A percentile compares a stretch with the other conserved stretches of the same genome.
These are phyloP conservation scores for Pleurotus giganteus DNA, from an alignment of 768 basidiomycete genomes.

Conservation along the genomic window DNA sequence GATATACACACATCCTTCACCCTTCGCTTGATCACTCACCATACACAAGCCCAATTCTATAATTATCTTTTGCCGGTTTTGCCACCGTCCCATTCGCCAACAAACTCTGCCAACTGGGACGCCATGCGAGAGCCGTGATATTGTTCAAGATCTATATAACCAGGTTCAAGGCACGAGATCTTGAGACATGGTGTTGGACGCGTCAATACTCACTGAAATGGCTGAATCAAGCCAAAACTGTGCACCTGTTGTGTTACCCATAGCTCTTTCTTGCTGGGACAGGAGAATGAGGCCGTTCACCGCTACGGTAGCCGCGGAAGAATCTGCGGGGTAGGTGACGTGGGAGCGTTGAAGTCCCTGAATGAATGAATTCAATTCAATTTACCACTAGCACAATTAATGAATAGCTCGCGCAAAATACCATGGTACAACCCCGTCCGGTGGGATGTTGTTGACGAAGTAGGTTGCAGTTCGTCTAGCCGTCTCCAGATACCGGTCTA, in stretches of 20 bases:
- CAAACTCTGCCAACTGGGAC: constrained; percentile 58
- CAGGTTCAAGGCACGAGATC: background rate
- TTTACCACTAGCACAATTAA: background rate
- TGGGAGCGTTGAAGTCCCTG: constrained; percentile 76
- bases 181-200: background rate
- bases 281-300: constrained; percentile 59
- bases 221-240: constrained; percentile 48
- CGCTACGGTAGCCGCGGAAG: constrained; percentile 65
- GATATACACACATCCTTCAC: background rate
- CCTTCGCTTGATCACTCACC: constrained; percentile 27
- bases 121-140: constrained; percentile 54
- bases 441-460: constrained; percentile 56
- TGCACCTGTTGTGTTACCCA: constrained; percentile 13
- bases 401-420: constrained; percentile 18
- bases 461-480: constrained; percentile 55
- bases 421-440: constrained; percentile 67
- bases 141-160: constrained; percentile 38
- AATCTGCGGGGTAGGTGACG: constrained; percentile 62
- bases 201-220: constrained; percentile 34
- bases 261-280: constrained; percentile 37
- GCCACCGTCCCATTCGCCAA: constrained; percentile 68
- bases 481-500: constrained; percentile 52
- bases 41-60: constrained; percentile 59
- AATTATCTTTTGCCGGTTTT: constrained; percentile 50
- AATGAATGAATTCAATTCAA: background rate